Base-by-base conservation (phyloP, 768 basidiomycete species). In the Chlorophyllum brunneum region DNA sequence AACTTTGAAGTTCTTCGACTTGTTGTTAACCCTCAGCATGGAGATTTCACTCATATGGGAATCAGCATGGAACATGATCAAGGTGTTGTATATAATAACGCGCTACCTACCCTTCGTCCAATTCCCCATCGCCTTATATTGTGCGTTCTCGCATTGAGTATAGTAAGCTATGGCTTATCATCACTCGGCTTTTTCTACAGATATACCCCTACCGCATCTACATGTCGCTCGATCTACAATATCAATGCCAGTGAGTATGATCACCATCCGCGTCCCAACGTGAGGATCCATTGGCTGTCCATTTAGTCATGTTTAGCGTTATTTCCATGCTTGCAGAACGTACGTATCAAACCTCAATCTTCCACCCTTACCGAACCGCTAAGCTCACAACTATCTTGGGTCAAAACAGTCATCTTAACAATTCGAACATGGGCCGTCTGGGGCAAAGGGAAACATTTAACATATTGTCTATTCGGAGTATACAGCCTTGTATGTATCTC, bases 21-120 rank as follows among this genome's bases (percentile, higher is more conserved):
- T 44, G 37, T 23, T 51, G 16, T 30, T 56, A 22, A 51, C 43
- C 9, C 18, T 56, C 1, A 10, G 38, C 13, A n/a, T 45, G 37
- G 54, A 56, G 31, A 16, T 51, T 22, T 43, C 42, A 6, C 39
- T 42, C 13, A 31, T 56, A 18, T 56, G 54, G 54, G 30, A 46
- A 24, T 10, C 43, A 6, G 20, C 31, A 40, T 51, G 54, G 48
- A 51, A 39, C 15, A 5, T 24, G 11, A 33, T 49, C 16, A 56
- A 51, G n/a, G 13, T 56, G 13, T 27, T 51, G 5, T 56, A 45
- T 18, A 23, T 56, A 42, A n/a, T 56, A 3, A 40, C 48, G 9
- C 54, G 49, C 3, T 56, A 56, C 20, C 33, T 56, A 16, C 48
- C 44, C 5, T 51, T 56, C 23, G 13, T 31, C n/a, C 33, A 15